phyloP scores from a whole-genome alignment of 495 filamentous ascomycete genomes.

The Hapsidospora chrysogenum region DNA sequence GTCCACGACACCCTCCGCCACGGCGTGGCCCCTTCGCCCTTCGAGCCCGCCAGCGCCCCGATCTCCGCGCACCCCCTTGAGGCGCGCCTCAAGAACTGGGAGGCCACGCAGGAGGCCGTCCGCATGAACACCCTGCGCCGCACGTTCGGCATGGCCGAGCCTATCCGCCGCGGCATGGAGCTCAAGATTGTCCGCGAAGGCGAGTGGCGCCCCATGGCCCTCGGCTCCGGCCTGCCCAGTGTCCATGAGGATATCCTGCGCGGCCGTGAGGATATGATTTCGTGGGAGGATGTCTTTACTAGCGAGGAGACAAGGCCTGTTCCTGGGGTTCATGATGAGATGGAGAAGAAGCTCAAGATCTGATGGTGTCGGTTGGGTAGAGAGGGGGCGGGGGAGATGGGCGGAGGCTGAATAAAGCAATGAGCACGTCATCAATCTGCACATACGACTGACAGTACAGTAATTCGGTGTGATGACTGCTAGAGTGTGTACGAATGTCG shows the following conservation, averaged over 20 bases:
- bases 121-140: slow-evolving; percentile 79
- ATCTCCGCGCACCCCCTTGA: slow-evolving; percentile 77
- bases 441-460: too few species aligned
- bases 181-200: slow-evolving; percentile 55
- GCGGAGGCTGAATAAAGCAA: too few species aligned
- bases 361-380: too few species aligned
- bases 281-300: slow-evolving; percentile 85
- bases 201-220: slow-evolving; percentile 30
- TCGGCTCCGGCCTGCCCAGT: slow-evolving; percentile 22
- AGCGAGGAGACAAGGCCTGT: slow-evolving; percentile 51
- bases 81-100: slow-evolving; percentile 68
- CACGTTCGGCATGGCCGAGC: slow-evolving; percentile 84
- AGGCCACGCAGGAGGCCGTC: slow-evolving; percentile 63
- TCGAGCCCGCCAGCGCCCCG: slow-evolving; percentile 22
- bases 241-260: slow-evolving; percentile 68
- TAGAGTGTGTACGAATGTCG: too few species aligned
- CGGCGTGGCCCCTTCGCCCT: slow-evolving; percentile 44
- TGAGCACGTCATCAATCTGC: too few species aligned
- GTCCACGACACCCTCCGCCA: slow-evolving; percentile 82
- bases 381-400: too few species aligned
- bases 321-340: slow-evolving; percentile 71
- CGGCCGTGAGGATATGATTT: slow-evolving; percentile 57
- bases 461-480: too few species aligned
- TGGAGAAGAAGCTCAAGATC: slow-evolving; percentile 68
- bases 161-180: slow-evolving; percentile 89